phyloP scores from a whole-genome alignment of 169 alveolate genomes.

The Cryptosporidium meleagridis region DNA sequence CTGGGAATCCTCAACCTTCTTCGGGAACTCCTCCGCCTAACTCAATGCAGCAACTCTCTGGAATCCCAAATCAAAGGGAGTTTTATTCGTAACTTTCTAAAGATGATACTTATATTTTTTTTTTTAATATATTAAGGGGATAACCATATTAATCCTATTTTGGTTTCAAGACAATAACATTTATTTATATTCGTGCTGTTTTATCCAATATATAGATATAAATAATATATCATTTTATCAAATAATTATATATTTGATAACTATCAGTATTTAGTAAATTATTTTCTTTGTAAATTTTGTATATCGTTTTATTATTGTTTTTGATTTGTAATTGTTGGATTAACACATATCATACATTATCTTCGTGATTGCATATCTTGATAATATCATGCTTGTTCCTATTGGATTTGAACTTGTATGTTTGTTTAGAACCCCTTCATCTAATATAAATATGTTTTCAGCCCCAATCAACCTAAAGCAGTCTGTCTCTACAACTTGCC shows the following conservation, averaged over 20 bases:
- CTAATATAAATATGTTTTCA: constrained; percentile 19
- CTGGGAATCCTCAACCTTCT: constrained; percentile 53
- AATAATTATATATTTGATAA: too few relatives aligned
- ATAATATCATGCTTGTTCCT: constrained; percentile 50
- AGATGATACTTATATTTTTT: background rate
- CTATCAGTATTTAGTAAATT: too few relatives aligned
- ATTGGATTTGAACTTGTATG: constrained; percentile 46
- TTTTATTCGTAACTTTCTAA: constrained; percentile 24
- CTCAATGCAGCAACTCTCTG: constrained; percentile 48
- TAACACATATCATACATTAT: constrained; percentile 15
- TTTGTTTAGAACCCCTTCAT: constrained; percentile 30
- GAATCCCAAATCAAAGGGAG: constrained; percentile 71
- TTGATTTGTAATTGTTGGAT: too few relatives aligned
- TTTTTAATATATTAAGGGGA: background rate
- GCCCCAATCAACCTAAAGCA: constrained; percentile 35
- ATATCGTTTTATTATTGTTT: too few relatives aligned
- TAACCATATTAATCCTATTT: too few relatives aligned
- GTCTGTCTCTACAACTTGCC: constrained; percentile 32
- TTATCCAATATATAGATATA: background rate
- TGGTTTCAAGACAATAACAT: too few relatives aligned
- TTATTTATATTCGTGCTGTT: background rate
- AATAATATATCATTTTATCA: background rate
- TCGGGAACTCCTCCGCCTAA: constrained; percentile 39
- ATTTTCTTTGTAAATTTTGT: background rate
- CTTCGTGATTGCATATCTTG: constrained; percentile 44